Evolutionary conservation across 116 monocot genomes (phyloP), one percentile per base, ranked within the genome.

Genomic region (Dioscorea cayenensis): DNA sequence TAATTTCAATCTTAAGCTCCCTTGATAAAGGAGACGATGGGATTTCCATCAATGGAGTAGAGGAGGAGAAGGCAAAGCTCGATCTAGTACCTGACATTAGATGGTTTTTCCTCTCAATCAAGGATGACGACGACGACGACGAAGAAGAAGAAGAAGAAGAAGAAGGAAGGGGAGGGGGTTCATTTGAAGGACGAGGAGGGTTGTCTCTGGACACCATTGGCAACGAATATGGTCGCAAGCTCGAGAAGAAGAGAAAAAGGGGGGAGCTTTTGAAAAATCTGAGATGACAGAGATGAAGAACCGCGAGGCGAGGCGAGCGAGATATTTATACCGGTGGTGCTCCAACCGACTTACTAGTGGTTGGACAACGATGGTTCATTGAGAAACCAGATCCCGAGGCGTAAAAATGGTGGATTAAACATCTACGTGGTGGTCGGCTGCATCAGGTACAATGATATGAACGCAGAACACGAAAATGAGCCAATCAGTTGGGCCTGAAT

Each of bases 1-100:
- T 25, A 3, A 9, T n/a, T 51, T 83, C 75, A 21, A 75, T 55
- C 67, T 78, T 75, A 21, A 67, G 75, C 67, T 83, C 70, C 66
- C 43, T 43, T 1, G 43, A 74, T 20, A 5, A 64, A 19, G 19
- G 51, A 25, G 21, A 4, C 28, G 5, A 52, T 13, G 16, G 49
- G 67, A 20, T 2, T 48, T 68, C 68, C 68, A 23, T 50, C n/a
- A 21, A 50, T 68, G 65, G 29, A 65, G 32, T 32, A 32, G 64
- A 64, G 64, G 64, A 64, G 64, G 70, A 22, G 9, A 62, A 28
- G 19, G 43, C 9, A 27, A 32, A 32, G 32, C 32, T 32, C 32
- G 32, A 32, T 32, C 32, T 32, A 2, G 32, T 32, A 32, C 32
- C 32, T 32, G 32, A 32, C 32, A 32, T 2, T 4, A 32, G 32